Evolutionary conservation across 768 basidiomycete genomes (phyloP).

Genomic region (Porphyrellus cyaneotinctus): DNA sequence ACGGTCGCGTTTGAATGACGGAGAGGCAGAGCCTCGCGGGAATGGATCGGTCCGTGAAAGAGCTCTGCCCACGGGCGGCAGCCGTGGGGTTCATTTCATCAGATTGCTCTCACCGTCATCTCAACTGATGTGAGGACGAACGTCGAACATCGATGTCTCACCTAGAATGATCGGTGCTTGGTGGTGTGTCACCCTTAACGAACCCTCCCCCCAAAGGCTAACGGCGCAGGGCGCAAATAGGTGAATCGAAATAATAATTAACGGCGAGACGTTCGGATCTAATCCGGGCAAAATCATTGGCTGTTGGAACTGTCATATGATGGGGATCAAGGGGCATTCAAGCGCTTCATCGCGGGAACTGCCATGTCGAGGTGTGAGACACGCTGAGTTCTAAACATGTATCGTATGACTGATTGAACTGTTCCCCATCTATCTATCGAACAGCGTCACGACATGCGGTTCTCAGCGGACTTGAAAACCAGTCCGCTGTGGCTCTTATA

Average conservation of each 20-base stretch:
- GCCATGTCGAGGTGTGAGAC: slow-evolving; percentile 7
- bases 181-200: not conserved
- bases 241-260: not conserved
- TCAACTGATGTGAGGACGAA: not conserved
- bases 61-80: not conserved
- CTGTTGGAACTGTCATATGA: not conserved
- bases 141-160: not conserved
- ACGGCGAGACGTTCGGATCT: not conserved
- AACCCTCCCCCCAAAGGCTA: not conserved
- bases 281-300: slow-evolving; percentile 2
- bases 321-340: not conserved
- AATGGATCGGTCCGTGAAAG: slow-evolving; percentile 14
- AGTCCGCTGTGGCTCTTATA: slow-evolving; percentile 10
- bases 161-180: not conserved
- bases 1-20: not conserved
- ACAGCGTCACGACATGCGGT: not conserved
- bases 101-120: not conserved
- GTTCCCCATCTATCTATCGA: slow-evolving; percentile 6
- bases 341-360: not conserved
- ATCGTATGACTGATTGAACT: not conserved
- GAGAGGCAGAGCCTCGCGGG: slow-evolving; percentile 15
- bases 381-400: slow-evolving; percentile 4
- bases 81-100: not conserved
- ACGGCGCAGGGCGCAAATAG: not conserved
- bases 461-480: slow-evolving; percentile 29